phyloP scores from a whole-genome alignment of 2,329 filamentous ascomycete genomes.

The Aspergillus viridinutans region DNA sequence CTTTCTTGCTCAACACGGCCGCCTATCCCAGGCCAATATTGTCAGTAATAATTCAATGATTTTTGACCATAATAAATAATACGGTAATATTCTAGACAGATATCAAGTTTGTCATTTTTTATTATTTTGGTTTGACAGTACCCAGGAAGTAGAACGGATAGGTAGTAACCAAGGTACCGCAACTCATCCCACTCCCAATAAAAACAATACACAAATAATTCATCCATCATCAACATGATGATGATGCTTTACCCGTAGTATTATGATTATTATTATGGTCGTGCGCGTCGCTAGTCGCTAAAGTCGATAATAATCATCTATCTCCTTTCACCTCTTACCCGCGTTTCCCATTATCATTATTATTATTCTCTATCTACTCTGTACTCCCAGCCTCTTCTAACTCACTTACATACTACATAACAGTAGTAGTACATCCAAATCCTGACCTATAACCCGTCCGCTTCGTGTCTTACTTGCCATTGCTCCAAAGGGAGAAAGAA shows the following conservation, averaged over 20 bases:
- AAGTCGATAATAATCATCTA: neutral
- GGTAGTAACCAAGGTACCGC: neutral
- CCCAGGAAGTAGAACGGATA: neutral
- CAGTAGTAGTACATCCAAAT: neutral
- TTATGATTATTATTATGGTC: conserved; percentile 2
- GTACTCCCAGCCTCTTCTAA: neutral
- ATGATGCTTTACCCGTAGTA: neutral
- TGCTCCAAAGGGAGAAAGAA: neutral
- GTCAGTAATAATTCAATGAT: neutral
- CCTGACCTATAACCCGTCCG: neutral
- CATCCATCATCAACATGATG: neutral
- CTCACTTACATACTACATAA: neutral
- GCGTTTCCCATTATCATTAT: neutral
- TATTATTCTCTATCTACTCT: neutral
- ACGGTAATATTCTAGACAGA: neutral
- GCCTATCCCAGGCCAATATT: neutral
- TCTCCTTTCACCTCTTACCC: neutral
- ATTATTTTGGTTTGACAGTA: neutral
- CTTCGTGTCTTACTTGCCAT: conserved; percentile 4
- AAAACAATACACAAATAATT: neutral
- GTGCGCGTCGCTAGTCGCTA: neutral
- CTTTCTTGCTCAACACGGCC: conserved; percentile 5
- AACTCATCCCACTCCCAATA: neutral
- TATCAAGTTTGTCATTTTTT: neutral
- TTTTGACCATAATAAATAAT: neutral